These are phyloP conservation scores for Entophlyctis helioformis DNA, from an alignment of 192 early-diverging fungal genomes.

Conservation along the genomic window DNA sequence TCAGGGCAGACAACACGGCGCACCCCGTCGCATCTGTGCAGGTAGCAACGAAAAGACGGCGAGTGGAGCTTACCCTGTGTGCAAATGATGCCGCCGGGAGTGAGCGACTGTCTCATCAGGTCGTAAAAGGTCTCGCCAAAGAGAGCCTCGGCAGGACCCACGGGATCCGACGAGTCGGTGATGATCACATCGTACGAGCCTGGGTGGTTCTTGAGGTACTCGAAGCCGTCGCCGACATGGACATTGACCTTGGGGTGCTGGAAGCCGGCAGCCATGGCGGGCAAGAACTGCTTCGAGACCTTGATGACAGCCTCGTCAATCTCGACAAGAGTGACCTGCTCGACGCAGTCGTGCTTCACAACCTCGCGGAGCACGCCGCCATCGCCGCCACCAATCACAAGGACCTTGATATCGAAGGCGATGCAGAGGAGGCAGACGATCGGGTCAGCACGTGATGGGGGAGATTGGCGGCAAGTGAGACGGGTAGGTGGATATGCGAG, in stretches of 20 bases:
- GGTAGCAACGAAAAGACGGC: background rate
- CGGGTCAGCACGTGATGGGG: background rate
- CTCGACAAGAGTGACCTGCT: slow-evolving; percentile 87
- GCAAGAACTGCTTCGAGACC: slow-evolving; percentile 88
- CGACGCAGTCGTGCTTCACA: slow-evolving; percentile 91
- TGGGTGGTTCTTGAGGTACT: slow-evolving; percentile 77
- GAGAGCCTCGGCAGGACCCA: slow-evolving; percentile 90
- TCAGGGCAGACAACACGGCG: slow-evolving; percentile 9
- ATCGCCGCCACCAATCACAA: slow-evolving; percentile 99
- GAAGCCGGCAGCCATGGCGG: slow-evolving; percentile 86
- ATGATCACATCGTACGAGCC: slow-evolving; percentile 95
- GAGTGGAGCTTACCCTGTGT: slow-evolving; percentile 64
- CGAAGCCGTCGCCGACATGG: slow-evolving; percentile 93
- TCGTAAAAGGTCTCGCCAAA: slow-evolving; percentile 89
- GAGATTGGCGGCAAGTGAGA: background rate
- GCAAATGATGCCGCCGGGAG: slow-evolving; percentile 81
- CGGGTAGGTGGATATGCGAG: background rate
- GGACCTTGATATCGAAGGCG: slow-evolving; percentile 38
- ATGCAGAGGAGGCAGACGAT: slow-evolving; percentile 1
- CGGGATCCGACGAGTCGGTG: slow-evolving; percentile 97
- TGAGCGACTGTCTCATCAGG: slow-evolving; percentile 84
- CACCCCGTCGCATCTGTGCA: background rate
- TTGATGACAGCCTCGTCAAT: slow-evolving; percentile 94
- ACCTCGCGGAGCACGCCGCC: slow-evolving; percentile 97
- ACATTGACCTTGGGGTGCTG: slow-evolving; percentile 89